Conservation (phyloP, 2,329 filamentous ascomycete genomes). For the Gyromitra esculenta region DNA sequence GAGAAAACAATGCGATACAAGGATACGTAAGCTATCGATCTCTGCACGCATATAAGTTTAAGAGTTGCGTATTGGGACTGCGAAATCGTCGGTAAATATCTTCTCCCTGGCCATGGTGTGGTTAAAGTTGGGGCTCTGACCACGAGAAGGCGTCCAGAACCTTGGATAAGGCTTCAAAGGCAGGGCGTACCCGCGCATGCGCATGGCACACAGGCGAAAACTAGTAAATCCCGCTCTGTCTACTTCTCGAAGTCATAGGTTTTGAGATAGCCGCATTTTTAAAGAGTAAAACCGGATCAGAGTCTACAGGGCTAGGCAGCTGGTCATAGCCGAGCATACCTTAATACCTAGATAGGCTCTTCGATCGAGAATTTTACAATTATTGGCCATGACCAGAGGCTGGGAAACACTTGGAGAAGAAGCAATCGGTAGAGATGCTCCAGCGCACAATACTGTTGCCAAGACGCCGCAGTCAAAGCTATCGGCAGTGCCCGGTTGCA, state of each 20-base stretch:
- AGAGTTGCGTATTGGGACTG: not conserved
- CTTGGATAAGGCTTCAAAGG: not conserved
- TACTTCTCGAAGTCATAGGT: not conserved
- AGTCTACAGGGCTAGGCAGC: not conserved
- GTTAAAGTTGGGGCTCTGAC: slow-evolving; percentile 23
- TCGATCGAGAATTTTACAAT: too few relatives aligned
- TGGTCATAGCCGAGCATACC: not conserved
- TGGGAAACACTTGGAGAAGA: too few relatives aligned
- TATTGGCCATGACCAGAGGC: too few relatives aligned
- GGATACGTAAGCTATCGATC: not conserved
- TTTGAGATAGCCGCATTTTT: not conserved
- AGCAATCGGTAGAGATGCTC: too few relatives aligned
- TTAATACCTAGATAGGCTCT: too few relatives aligned
- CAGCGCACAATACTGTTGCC: too few relatives aligned
- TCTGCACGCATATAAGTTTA: slow-evolving; percentile 14
- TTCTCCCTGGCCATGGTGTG: not conserved
- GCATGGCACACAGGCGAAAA: slow-evolving; percentile 3
- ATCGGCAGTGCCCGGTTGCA: too few relatives aligned
- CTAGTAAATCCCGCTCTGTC: not conserved
- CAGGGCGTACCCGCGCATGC: not conserved
- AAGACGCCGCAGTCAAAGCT: too few relatives aligned
- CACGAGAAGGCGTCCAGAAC: not conserved
- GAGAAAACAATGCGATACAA: not conserved
- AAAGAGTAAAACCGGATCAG: not conserved
- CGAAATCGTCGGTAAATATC: not conserved